Conservation (phyloP, 1,284 basidiomycete genomes). For the Vanrija humicola region DNA sequence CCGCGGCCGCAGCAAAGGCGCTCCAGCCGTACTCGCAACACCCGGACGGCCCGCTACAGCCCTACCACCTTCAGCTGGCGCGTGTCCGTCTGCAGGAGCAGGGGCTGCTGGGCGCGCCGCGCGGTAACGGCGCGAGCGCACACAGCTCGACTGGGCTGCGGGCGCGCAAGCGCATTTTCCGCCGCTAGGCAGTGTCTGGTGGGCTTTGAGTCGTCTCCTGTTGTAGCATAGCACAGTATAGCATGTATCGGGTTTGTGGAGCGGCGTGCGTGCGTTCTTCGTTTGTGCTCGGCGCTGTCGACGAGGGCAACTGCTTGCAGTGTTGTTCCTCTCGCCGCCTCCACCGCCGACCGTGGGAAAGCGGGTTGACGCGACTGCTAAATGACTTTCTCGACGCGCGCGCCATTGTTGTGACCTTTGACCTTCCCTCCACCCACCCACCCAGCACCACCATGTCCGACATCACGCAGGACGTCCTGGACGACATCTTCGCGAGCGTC, state of each 20-base stretch:
- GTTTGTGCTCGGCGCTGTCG: too few relatives aligned
- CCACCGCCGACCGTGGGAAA: conserved; percentile 3
- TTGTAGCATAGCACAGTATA: neutral
- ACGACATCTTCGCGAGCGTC: conserved; percentile 18
- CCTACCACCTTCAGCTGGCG: conserved; percentile 43
- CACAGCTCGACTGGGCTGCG: conserved; percentile 18
- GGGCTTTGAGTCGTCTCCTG: neutral
- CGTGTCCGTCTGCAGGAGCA: conserved; percentile 29
- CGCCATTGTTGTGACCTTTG: neutral
- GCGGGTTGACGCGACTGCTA: conserved; percentile 13
- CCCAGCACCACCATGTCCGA: neutral
- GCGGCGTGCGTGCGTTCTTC: too few relatives aligned
- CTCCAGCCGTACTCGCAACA: conserved; percentile 33
- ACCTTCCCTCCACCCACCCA: conserved; percentile 6
- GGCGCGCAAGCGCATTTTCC: conserved; percentile 26
- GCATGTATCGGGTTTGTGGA: neutral
- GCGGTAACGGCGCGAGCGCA: neutral
- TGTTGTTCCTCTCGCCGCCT: too few relatives aligned
- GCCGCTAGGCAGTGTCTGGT: conserved; percentile 7
- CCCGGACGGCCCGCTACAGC: conserved; percentile 34
- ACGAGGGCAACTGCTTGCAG: too few relatives aligned
- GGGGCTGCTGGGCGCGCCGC: conserved; percentile 19
- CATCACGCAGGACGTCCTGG: conserved; percentile 9
- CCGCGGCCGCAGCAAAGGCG: conserved; percentile 16
- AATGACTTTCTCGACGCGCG: conserved; percentile 1